These are phyloP conservation scores for Lepraria neglecta DNA, from an alignment of 495 filamentous ascomycete species.

Conservation along the genomic window DNA sequence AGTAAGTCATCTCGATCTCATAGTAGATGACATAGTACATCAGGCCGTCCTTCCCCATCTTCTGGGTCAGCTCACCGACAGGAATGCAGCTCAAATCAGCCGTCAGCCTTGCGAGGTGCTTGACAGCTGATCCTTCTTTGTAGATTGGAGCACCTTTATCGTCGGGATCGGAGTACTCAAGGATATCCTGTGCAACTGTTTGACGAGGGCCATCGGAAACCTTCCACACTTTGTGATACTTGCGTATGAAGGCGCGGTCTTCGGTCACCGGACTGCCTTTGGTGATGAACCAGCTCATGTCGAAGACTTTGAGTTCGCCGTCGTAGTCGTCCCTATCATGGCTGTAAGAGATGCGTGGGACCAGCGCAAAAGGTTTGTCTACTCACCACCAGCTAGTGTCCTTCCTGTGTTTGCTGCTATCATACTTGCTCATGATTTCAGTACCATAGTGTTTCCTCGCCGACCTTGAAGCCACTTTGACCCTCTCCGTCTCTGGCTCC, in stretches of 20 bases:
- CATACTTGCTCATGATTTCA: slow-evolving; percentile 26
- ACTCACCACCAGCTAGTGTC: slow-evolving; percentile 20
- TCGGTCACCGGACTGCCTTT: slow-evolving; percentile 27
- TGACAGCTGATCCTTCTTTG: slow-evolving; percentile 22
- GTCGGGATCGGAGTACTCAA: slow-evolving; percentile 21
- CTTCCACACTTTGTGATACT: slow-evolving; percentile 26
- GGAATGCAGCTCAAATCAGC: slow-evolving; percentile 28
- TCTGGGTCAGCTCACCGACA: slow-evolving; percentile 15
- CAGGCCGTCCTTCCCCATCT: slow-evolving; percentile 25
- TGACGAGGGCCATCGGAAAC: slow-evolving; percentile 21
- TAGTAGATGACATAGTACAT: slow-evolving; percentile 30
- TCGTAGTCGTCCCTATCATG: slow-evolving; percentile 20
- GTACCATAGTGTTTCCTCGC: slow-evolving; percentile 40
- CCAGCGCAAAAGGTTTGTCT: not conserved
- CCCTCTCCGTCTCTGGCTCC: slow-evolving; percentile 24
- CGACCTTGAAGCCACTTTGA: slow-evolving; percentile 32
- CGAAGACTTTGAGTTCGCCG: slow-evolving; percentile 28
- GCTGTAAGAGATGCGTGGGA: slow-evolving; percentile 18
- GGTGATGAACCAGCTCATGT: slow-evolving; percentile 34
- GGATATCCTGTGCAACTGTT: slow-evolving; percentile 23
- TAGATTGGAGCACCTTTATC: slow-evolving; percentile 23
- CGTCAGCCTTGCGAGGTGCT: slow-evolving; percentile 19
- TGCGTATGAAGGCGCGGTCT: slow-evolving; percentile 7
- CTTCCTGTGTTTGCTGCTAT: slow-evolving; percentile 26
- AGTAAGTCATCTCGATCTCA: slow-evolving; percentile 31